Conservation (phyloP, 495 filamentous ascomycete genomes). For the Penicillium psychrofluorescens region DNA sequence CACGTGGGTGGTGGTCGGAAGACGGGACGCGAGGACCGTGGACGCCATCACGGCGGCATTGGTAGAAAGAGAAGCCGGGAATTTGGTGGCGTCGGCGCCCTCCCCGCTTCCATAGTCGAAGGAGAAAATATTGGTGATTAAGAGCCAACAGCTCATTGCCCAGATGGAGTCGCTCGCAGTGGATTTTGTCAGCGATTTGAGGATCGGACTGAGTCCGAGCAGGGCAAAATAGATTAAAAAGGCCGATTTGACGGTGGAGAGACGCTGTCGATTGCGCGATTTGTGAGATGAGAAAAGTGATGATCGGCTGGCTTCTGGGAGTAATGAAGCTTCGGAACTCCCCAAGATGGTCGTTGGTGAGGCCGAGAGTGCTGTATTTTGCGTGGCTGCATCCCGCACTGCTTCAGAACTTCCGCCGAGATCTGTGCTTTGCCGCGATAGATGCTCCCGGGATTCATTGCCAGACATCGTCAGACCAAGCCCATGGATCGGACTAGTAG, state of each 20-base stretch:
- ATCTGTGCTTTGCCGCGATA: conserved; percentile 14
- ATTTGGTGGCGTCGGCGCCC: conserved; percentile 44
- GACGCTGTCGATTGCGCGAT: conserved; percentile 55
- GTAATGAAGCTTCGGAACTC: conserved; percentile 5
- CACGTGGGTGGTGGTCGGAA: conserved; percentile 85
- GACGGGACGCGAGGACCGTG: conserved; percentile 80
- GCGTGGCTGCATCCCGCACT: neutral
- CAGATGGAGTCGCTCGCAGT: conserved; percentile 90
- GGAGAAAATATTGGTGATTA: conserved; percentile 93
- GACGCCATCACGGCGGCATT: conserved; percentile 94
- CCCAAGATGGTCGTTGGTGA: conserved; percentile 5
- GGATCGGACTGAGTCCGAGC: conserved; percentile 83
- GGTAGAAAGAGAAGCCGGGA: conserved; percentile 83
- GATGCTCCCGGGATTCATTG: conserved; percentile 17
- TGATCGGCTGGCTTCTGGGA: conserved; percentile 14
- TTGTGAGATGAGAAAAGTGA: conserved; percentile 49
- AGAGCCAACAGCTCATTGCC: conserved; percentile 88
- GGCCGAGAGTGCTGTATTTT: conserved; percentile 4
- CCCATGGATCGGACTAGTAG: conserved; percentile 32
- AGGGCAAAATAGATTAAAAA: conserved; percentile 88
- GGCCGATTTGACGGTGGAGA: conserved; percentile 79
- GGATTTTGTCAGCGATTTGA: conserved; percentile 87
- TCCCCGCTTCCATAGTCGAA: conserved; percentile 81
- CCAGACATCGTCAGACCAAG: conserved; percentile 40
- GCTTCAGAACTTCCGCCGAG: conserved; percentile 5